Conservation (phyloP, 1,284 basidiomycete species). For the Stygiomarasmius scandens region DNA sequence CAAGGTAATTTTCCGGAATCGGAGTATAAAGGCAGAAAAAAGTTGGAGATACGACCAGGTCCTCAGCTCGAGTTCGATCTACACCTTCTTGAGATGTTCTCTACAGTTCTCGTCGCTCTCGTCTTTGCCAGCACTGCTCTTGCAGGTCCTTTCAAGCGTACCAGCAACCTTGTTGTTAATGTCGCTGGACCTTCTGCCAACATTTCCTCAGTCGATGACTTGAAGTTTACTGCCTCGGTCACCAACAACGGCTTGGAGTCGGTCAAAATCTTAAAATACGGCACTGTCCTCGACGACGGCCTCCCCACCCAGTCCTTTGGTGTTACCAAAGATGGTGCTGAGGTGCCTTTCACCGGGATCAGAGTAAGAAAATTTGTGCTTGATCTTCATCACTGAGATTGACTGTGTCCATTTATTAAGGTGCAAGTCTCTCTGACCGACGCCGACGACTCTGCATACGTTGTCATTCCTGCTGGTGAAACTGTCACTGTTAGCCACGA, state of each 20-base stretch:
- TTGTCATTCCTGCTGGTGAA: conserved; percentile 41
- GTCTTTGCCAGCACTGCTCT: conserved; percentile 26
- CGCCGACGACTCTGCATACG: conserved; percentile 40
- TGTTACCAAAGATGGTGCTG: conserved; percentile 42
- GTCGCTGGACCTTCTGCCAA: conserved; percentile 34
- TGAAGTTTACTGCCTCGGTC: conserved; percentile 41
- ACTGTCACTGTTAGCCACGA: conserved; percentile 41
- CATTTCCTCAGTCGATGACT: conserved; percentile 36
- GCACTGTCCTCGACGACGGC: conserved; percentile 44
- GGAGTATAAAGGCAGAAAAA: no score
- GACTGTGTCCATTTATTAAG: not conserved
- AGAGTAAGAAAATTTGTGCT: conserved; percentile 29
- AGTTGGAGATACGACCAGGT: no score
- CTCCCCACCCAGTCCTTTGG: conserved; percentile 47
- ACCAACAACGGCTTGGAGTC: conserved; percentile 41
- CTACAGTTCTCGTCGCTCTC: conserved; percentile 28
- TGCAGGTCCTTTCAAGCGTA: conserved; percentile 34
- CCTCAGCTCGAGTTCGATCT: no score
- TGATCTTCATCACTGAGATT: no score
- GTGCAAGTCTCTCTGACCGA: conserved; percentile 1
- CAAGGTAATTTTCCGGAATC: no score
- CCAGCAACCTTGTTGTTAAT: conserved; percentile 33
- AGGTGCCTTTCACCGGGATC: conserved; percentile 44
- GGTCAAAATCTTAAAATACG: conserved; percentile 44
- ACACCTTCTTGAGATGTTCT: conserved; percentile 3